Percentiles rank a stretch among this genome's conserved stretches.
phyloP scores from a whole-genome alignment of 257 asterid species.

The Verbena officinalis region DNA sequence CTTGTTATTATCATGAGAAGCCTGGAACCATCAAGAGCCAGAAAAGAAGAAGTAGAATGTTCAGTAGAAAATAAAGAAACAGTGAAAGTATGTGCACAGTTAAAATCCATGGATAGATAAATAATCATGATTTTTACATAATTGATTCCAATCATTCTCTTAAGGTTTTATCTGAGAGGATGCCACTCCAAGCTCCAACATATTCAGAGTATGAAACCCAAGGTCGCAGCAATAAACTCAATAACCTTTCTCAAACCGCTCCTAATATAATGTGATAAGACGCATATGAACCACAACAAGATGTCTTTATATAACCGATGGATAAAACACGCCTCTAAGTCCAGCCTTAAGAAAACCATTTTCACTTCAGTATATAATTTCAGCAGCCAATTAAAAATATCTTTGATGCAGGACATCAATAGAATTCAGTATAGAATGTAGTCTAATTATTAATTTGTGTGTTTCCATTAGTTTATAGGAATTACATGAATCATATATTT shows the following conservation, averaged over 20 bases:
- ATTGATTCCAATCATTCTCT: conserved; percentile 1
- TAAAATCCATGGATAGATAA: neutral
- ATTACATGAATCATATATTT: no score
- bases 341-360: no score
- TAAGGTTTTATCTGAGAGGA: neutral
- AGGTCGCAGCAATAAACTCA: conserved; percentile 5
- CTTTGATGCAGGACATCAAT: no score
- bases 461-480: no score
- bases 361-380: no score
- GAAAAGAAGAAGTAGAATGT: conserved; percentile 24
- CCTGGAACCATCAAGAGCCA: conserved; percentile 39
- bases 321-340: no score
- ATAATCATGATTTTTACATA: conserved; percentile 12
- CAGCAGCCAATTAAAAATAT: no score
- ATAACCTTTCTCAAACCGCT: neutral
- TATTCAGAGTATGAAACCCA: neutral
- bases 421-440: no score
- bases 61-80: neutral
- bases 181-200: neutral
- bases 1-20: conserved; percentile 67
- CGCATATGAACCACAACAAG: no score
- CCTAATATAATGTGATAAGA: neutral
- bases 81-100: neutral
- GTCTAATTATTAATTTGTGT: no score
- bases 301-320: no score